These are phyloP conservation scores for Cladosporium halotolerans DNA, from an alignment of 2,329 filamentous ascomycete genomes.

Conservation along the genomic window DNA sequence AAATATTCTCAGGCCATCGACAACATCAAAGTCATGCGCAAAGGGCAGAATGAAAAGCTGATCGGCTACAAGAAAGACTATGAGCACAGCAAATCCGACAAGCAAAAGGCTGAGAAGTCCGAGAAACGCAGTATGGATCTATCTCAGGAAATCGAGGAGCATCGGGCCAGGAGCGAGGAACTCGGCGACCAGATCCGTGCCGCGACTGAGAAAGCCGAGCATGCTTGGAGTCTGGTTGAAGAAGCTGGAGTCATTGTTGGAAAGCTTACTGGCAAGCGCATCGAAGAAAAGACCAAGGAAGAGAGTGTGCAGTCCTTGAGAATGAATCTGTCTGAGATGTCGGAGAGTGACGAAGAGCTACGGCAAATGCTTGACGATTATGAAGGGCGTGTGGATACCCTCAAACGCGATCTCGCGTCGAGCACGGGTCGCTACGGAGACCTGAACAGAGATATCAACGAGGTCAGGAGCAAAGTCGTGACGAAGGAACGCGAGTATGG, in stretches of 20 bases:
- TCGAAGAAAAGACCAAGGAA: slow-evolving; percentile 65
- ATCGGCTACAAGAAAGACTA: slow-evolving; percentile 68
- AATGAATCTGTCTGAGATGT: slow-evolving; percentile 66
- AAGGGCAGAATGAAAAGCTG: slow-evolving; percentile 73
- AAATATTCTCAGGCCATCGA: slow-evolving; percentile 98
- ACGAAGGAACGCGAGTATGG: slow-evolving; percentile 59
- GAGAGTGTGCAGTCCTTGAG: slow-evolving; percentile 65
- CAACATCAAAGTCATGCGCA: slow-evolving; percentile 80
- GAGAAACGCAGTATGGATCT: slow-evolving; percentile 46
- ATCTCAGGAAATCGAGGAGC: slow-evolving; percentile 57
- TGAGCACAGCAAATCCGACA: slow-evolving; percentile 71
- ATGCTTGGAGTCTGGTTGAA: slow-evolving; percentile 67
- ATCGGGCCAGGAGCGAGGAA: slow-evolving; percentile 53
- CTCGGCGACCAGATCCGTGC: slow-evolving; percentile 57
- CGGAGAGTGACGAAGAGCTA: slow-evolving; percentile 71
- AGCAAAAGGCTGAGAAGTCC: slow-evolving; percentile 69
- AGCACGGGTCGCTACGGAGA: slow-evolving; percentile 60
- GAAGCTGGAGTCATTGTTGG: slow-evolving; percentile 69
- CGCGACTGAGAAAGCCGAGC: slow-evolving; percentile 44
- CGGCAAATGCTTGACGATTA: slow-evolving; percentile 68
- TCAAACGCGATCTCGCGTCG: slow-evolving; percentile 56
- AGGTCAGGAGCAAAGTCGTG: slow-evolving; percentile 37
- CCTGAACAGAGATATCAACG: slow-evolving; percentile 49
- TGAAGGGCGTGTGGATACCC: slow-evolving; percentile 59
- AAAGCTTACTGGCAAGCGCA: slow-evolving; percentile 67